Base-by-base conservation (phyloP, 2,329 filamentous ascomycete species). In the Ciborinia camelliae region DNA sequence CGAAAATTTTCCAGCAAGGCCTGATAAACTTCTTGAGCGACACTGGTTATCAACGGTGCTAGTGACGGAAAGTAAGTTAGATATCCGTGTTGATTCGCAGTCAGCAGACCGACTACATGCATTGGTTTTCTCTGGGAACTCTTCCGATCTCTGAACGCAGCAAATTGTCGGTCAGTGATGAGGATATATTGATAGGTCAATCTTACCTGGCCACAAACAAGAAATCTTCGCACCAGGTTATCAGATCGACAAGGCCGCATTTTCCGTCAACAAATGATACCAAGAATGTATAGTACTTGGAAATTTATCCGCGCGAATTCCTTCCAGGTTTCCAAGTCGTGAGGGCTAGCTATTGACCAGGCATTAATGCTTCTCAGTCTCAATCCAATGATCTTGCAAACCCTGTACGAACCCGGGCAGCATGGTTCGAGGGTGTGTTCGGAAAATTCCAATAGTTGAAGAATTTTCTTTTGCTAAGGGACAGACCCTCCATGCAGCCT, bases 401-500 rank as follows among this genome's bases (percentile, higher is more conserved):
- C 23, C n/a, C 28, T 58, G 55, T 32, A 47, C 23, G 41, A 47
- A 23, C 30, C 41, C 55, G n/a, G 47, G 55, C 55, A 20, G 4
- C 20, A 58, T 47, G 55, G 41, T 58, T 58, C 14, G 28, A 53
- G n/a, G n/a, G 32, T 10, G 41, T 47, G 55, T 53, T 53, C 50
- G 50, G 50, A 53, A 53, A 14, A 23, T 35, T 53, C 20, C 30
- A 53, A 23, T n/a, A 32, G 50, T 53, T 53, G 30, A 37, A 37
- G 50, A 53, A 37, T 35, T 35, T 48, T 35, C 12, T 35, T 53
- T 53, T 37, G 32, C 30, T 53, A 37, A 37, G 55, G n/a, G 55
- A 58, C 54, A 32, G 54, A 58, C 55, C 55, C 55, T 59, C 20
- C 55, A 59, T 59, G 55, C 55, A 59, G 41, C n/a, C 41, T 59